A percentile compares a stretch with the other conserved stretches of the same genome.
Evolutionary conservation across 768 basidiomycete genomes (phyloP).

Genomic region (Krasilnikovozyma curviuscula): DNA sequence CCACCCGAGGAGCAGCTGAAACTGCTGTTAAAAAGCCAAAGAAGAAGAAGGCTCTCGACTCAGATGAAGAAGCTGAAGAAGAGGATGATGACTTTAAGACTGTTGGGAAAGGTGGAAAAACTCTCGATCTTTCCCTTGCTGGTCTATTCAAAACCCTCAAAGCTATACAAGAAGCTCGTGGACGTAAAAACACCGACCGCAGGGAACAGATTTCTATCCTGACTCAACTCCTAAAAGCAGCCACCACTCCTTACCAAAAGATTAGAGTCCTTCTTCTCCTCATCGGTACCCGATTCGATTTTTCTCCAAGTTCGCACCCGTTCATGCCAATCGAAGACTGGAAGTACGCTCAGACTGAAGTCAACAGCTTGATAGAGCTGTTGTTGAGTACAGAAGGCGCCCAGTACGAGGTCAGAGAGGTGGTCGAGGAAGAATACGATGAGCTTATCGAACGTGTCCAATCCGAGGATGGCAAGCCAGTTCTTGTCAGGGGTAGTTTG

Average conservation of each 20-base stretch:
- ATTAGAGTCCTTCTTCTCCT: conserved; percentile 87
- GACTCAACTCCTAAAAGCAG: conserved; percentile 64
- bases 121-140: conserved; percentile 51
- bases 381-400: conserved; percentile 40
- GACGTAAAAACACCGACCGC: conserved; percentile 81
- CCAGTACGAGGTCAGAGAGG: conserved; percentile 59
- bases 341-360: conserved; percentile 66
- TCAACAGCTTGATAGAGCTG: conserved; percentile 68
- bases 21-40: conserved; percentile 20
- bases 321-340: conserved; percentile 89
- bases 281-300: conserved; percentile 89
- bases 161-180: conserved; percentile 77
- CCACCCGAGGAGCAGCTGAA: conserved; percentile 32
- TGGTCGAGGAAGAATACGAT: conserved; percentile 50
- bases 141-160: conserved; percentile 79
- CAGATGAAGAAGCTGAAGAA: conserved; percentile 26
- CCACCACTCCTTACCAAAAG: conserved; percentile 62
- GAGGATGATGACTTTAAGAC: conserved; percentile 59
- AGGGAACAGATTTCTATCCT: conserved; percentile 82
- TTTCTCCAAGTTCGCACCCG: conserved; percentile 64
- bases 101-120: conserved; percentile 76
- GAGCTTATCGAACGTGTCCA: conserved; percentile 3
- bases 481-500: conserved; percentile 80
- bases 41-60: neutral
- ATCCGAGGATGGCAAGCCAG: conserved; percentile 34